A percentile compares a stretch with the other conserved stretches of the same genome.
Conservation (phyloP, 257 asterid genomes). For the Capsicum rhomboideum region DNA sequence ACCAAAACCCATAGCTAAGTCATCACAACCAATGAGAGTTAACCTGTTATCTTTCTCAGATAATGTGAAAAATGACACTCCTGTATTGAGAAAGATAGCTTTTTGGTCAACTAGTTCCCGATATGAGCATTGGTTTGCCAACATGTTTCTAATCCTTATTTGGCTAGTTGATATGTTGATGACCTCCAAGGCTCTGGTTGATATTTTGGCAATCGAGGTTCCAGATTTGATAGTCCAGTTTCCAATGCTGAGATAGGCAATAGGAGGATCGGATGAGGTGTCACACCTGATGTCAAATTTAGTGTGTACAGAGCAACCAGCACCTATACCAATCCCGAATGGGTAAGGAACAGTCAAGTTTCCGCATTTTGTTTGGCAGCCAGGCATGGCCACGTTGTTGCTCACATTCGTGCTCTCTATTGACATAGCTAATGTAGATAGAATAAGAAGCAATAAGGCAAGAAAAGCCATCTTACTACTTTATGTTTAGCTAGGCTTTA, state of each 20-base stretch:
- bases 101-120: not conserved
- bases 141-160: too few relatives aligned
- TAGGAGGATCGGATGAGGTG: too few relatives aligned
- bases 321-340: constrained; percentile 8
- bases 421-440: too few relatives aligned
- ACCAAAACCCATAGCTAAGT: not conserved
- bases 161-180: not conserved
- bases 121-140: not conserved
- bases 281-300: too few relatives aligned
- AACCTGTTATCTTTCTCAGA: constrained; percentile 1
- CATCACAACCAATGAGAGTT: not conserved
- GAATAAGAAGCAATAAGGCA: too few relatives aligned
- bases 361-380: constrained; percentile 16
- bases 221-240: too few relatives aligned
- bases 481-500: too few relatives aligned
- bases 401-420: too few relatives aligned
- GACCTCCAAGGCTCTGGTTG: not conserved
- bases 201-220: not conserved
- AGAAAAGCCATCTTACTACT: too few relatives aligned
- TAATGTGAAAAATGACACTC: not conserved
- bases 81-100: not conserved
- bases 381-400: constrained; percentile 1
- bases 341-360: constrained; percentile 20
- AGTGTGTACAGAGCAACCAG: constrained; percentile 1
- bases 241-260: too few relatives aligned